Conservation (phyloP, 2,329 filamentous ascomycete species). For the Hypoxylon rubiginosum region DNA sequence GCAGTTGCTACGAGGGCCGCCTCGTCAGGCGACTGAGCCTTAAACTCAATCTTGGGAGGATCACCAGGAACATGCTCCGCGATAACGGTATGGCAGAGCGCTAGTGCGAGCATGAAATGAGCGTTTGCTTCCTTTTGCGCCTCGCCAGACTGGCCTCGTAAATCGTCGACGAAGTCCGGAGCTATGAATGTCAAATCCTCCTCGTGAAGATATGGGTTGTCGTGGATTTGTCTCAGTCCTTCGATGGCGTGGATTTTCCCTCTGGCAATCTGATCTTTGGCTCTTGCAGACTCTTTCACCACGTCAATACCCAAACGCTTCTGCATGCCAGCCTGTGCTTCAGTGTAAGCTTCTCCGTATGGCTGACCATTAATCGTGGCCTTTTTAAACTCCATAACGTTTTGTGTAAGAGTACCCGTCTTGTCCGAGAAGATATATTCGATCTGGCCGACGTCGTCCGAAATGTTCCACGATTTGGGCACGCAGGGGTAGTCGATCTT, state of each 20-base stretch:
- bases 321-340: constrained; percentile 96
- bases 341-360: constrained; percentile 97
- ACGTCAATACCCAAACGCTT: constrained; percentile 89
- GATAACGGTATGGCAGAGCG: constrained; percentile 97
- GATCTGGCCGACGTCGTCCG: constrained; percentile 96
- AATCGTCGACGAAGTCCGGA: constrained; percentile 87
- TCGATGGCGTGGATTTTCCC: constrained; percentile 81
- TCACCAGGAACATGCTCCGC: constrained; percentile 92
- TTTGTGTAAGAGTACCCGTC: constrained; percentile 89
- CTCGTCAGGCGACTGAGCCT: constrained; percentile 97
- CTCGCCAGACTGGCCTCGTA: constrained; percentile 80
- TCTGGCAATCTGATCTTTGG: constrained; percentile 81
- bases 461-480: constrained; percentile 99
- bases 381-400: constrained; percentile 99
- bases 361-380: constrained; percentile 95
- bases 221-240: constrained; percentile 79
- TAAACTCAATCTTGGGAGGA: constrained; percentile 91
- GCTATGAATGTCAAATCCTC: constrained; percentile 93
- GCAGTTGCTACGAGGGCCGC: constrained; percentile 94
- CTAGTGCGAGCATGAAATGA: constrained; percentile 93
- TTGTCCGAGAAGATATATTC: constrained; percentile 99
- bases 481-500: constrained; percentile 94
- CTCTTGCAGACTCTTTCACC: constrained; percentile 80
- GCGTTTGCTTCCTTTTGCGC: constrained; percentile 84
- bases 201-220: constrained; percentile 92